phyloP scores from a whole-genome alignment of 139 green algal species.

The Eudorina sp. region DNA sequence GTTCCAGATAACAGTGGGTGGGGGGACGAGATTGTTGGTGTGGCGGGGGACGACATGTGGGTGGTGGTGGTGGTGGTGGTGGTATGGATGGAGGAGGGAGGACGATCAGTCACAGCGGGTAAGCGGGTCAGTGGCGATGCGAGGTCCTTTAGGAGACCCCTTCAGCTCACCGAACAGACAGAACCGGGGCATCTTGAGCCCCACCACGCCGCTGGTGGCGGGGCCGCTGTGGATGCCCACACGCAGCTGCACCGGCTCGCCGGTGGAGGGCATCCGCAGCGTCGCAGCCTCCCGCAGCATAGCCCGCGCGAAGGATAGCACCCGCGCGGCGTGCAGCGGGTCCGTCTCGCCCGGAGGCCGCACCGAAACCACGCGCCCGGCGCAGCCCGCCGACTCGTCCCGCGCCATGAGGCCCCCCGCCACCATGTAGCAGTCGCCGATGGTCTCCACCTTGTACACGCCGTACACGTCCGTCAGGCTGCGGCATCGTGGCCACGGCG shows the following conservation, averaged over 20 bases:
- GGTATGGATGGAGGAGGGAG: too few relatives aligned
- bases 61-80: too few relatives aligned
- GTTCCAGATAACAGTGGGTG: too few relatives aligned
- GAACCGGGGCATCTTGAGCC: conserved; percentile 57
- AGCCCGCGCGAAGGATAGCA: conserved; percentile 40
- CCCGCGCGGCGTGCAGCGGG: conserved; percentile 48
- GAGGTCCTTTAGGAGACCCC: too few relatives aligned
- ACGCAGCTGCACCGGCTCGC: conserved; percentile 52
- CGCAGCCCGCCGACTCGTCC: neutral
- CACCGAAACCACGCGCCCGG: neutral
- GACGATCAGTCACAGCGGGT: too few relatives aligned
- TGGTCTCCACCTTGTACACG: conserved; percentile 29
- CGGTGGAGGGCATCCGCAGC: conserved; percentile 4
- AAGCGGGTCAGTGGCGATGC: neutral
- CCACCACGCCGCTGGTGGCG: conserved; percentile 58
- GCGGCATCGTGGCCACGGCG: neutral
- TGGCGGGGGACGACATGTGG: too few relatives aligned
- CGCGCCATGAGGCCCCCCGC: neutral
- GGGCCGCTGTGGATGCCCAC: conserved; percentile 68
- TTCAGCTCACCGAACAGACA: conserved; percentile 61
- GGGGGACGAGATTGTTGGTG: too few relatives aligned
- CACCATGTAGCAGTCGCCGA: conserved; percentile 33
- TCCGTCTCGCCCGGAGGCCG: neutral
- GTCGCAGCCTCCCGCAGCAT: conserved; percentile 41
- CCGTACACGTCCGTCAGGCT: conserved; percentile 27